A percentile compares a stretch with the other conserved stretches of the same genome.
These are phyloP conservation scores for Mycena sanguinolenta DNA, from an alignment of 768 basidiomycete species.

Conservation along the genomic window DNA sequence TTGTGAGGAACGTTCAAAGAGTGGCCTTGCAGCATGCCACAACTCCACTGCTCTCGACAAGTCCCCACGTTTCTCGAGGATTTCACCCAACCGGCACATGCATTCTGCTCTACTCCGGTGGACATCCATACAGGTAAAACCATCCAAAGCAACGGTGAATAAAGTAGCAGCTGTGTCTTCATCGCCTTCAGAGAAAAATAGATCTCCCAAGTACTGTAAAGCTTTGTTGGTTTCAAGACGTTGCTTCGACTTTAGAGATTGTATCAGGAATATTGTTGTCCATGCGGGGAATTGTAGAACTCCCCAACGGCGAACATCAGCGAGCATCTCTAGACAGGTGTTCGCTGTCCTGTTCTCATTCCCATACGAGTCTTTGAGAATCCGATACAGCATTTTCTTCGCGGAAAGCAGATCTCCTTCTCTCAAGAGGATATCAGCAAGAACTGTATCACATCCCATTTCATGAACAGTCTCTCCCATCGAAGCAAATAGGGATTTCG, in stretches of 20 bases:
- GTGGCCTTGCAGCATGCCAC: neutral
- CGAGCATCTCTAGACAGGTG: no score
- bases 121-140: neutral
- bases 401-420: no score
- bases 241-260: neutral
- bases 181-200: no score
- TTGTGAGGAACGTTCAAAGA: neutral
- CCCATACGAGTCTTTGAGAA: no score
- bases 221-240: neutral
- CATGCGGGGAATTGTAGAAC: neutral
- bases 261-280: neutral
- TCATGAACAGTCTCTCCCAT: no score
- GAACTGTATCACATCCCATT: no score
- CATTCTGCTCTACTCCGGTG: neutral
- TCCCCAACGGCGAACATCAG: neutral
- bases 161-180: no score
- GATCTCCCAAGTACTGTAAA: neutral
- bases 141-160: neutral
- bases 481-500: no score
- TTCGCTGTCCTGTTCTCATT: no score
- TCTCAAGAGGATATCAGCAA: no score
- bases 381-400: no score
- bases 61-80: neutral
- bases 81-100: neutral
- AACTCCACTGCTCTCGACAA: neutral